These are phyloP conservation scores for Xylaria sp. DNA, from an alignment of 2,329 filamentous ascomycete genomes.

Conservation along the genomic window DNA sequence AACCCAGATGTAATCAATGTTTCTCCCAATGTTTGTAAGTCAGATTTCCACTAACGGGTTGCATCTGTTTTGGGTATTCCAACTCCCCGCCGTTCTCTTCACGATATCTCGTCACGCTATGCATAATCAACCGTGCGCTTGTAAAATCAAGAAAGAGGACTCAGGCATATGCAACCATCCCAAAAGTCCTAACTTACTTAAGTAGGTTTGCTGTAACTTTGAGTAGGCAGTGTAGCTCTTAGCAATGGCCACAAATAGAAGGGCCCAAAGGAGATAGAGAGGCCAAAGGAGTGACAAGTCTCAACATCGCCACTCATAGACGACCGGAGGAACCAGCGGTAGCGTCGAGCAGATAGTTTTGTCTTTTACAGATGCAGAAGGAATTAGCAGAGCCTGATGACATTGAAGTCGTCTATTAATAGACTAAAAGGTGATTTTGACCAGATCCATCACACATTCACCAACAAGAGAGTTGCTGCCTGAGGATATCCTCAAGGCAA, in stretches of 20 bases:
- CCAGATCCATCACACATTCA: constrained; percentile 6
- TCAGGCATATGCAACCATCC: neutral
- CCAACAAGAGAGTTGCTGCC: constrained; percentile 13
- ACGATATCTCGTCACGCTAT: neutral
- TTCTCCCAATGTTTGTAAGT: neutral
- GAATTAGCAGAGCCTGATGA: constrained; percentile 3
- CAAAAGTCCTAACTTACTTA: neutral
- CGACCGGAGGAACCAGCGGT: neutral
- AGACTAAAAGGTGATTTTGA: constrained; percentile 2
- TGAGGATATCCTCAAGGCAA: constrained; percentile 4
- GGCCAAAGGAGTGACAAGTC: neutral
- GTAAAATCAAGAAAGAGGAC: neutral
- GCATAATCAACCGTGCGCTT: neutral
- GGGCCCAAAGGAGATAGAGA: neutral
- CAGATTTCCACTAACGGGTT: neutral
- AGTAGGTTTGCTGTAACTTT: neutral
- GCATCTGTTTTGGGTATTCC: neutral
- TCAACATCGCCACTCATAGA: neutral
- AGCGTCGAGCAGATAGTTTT: constrained; percentile 1
- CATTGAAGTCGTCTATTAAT: constrained; percentile 20
- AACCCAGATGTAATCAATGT: neutral
- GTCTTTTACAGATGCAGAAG: constrained; percentile 12
- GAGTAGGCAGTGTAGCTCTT: neutral
- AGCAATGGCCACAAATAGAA: neutral
- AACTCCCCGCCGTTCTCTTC: neutral